Conservation (phyloP, 2,329 filamentous ascomycete species). For the Dothiorella sarmentorum region DNA sequence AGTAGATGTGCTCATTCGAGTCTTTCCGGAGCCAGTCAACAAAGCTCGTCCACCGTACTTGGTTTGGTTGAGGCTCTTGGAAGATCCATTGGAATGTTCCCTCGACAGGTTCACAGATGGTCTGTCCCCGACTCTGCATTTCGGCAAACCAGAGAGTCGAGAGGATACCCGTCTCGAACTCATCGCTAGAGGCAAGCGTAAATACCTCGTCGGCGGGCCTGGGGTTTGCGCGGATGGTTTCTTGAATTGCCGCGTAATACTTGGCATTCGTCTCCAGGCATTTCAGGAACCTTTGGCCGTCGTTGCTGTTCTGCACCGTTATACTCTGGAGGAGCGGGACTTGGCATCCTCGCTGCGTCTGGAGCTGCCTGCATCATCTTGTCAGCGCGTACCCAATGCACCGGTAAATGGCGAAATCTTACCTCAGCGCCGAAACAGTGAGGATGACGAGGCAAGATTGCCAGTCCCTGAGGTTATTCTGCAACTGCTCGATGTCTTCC, state of each 20-base stretch:
- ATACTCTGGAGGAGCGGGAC: background rate
- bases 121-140: background rate
- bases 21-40: background rate
- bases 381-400: background rate
- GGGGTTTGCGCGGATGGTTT: background rate
- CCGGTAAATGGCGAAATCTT: background rate
- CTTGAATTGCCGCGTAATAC: background rate
- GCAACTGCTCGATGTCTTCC: background rate
- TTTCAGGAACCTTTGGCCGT: background rate
- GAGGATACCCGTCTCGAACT: conserved; percentile 1
- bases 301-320: background rate
- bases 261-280: background rate
- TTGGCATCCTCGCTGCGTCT: background rate
- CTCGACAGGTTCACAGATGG: background rate
- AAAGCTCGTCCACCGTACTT: background rate
- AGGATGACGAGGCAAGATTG: background rate
- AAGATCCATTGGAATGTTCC: conserved; percentile 8
- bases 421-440: conserved; percentile 5
- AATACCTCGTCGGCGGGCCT: background rate
- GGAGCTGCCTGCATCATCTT: background rate
- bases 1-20: background rate
- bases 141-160: background rate
- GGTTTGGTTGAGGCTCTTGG: background rate
- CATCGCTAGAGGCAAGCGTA: background rate
- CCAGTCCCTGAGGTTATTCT: background rate